Evolutionary conservation across 225 moss, liverwort and hornwort species (phyloP).

Genomic region (Pleurozium schreberi): DNA sequence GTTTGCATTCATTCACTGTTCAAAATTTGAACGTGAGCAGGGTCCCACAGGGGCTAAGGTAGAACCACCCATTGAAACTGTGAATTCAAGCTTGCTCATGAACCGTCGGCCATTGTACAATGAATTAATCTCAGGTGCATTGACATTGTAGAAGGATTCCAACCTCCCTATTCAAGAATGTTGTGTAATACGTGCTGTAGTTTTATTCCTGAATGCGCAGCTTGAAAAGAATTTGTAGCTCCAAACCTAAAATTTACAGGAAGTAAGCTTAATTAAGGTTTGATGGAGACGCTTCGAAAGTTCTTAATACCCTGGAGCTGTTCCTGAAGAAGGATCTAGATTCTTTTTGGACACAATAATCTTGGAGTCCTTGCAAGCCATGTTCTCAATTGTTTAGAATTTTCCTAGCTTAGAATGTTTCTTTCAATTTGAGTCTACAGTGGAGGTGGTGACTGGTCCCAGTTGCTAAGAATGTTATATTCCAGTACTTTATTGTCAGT

Average conservation of each 20-base stretch:
- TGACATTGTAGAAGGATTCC: not conserved
- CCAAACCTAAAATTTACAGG: not conserved
- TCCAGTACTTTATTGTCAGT: not conserved
- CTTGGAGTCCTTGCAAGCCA: not conserved
- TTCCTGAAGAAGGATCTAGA: not conserved
- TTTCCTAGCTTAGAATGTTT: not conserved
- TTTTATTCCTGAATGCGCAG: not conserved
- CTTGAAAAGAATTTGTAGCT: not conserved
- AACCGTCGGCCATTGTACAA: not conserved
- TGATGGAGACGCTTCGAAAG: not conserved
- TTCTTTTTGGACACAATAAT: not conserved
- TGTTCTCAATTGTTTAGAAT: not conserved
- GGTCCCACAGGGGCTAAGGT: no score
- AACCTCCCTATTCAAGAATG: not conserved
- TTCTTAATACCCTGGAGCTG: not conserved
- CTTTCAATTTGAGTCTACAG: not conserved
- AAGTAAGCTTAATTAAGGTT: not conserved
- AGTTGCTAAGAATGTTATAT: not conserved
- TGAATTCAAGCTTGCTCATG: not conserved
- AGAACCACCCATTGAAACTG: no score
- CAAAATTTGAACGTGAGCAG: no score
- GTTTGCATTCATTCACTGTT: no score
- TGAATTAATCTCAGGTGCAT: not conserved
- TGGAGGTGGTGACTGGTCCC: not conserved
- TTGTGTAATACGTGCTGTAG: not conserved